These are phyloP conservation scores for Botrytis elliptica DNA, from an alignment of 2,329 filamentous ascomycete genomes.

Conservation along the genomic window DNA sequence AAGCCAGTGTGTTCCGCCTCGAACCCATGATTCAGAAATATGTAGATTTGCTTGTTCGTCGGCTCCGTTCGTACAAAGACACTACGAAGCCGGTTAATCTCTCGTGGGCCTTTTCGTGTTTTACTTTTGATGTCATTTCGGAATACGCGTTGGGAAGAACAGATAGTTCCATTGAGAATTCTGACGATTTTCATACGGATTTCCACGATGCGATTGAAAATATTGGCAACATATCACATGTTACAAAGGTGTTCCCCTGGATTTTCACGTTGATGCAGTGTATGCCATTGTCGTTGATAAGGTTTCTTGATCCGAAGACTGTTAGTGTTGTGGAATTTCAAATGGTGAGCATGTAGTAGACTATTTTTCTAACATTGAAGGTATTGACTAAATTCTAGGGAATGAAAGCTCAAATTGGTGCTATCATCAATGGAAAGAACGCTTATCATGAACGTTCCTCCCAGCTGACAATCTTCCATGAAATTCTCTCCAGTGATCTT, in stretches of 20 bases:
- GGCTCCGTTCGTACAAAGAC: constrained; percentile 21
- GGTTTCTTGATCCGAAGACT: not conserved
- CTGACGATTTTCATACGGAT: constrained; percentile 15
- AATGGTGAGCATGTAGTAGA: constrained; percentile 17
- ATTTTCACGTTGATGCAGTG: constrained; percentile 11
- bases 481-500: constrained; percentile 36
- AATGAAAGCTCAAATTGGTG: constrained; percentile 37
- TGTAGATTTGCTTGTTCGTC: constrained; percentile 20
- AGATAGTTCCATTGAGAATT: constrained; percentile 22
- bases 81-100: constrained; percentile 15
- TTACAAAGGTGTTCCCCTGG: constrained; percentile 8
- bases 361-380: not conserved
- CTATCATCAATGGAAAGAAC: constrained; percentile 11
- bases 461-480: constrained; percentile 35
- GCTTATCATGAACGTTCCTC: constrained; percentile 20
- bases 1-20: constrained; percentile 24
- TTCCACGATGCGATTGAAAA: constrained; percentile 1
- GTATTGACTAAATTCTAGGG: constrained; percentile 31
- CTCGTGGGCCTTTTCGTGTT: constrained; percentile 19
- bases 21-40: constrained; percentile 29
- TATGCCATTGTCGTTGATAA: not conserved
- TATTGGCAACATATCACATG: constrained; percentile 17
- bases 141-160: constrained; percentile 34
- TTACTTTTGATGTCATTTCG: constrained; percentile 32
- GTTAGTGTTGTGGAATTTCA: constrained; percentile 9